Evolutionary conservation across 768 basidiomycete species (phyloP), one percentile per base, ranked within the genome.

Genomic region (Kwoniella dendrophila): DNA sequence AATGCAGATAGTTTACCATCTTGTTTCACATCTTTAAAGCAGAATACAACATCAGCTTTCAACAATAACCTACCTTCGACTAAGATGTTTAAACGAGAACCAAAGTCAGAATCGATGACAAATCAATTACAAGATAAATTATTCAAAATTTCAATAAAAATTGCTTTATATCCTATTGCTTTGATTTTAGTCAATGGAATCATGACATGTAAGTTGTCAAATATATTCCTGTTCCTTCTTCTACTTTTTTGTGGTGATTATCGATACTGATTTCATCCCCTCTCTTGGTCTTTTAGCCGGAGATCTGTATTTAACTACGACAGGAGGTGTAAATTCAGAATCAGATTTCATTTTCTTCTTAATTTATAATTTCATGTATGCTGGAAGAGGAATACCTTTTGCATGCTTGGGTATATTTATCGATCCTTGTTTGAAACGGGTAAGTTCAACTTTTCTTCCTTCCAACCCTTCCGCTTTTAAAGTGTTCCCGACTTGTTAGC

Each of bases 131-230:
- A 71, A 26, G 63, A 56, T 45, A 26, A 43, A 32, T 60, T 71
- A 29, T 26, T 71, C 29, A 41, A 40, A 50, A 71, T 68, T 32
- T 63, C 69, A 2, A 44, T 63, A 40, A 54, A 44, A 32, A 68
- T 71, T 47, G 50, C 64, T 5, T 24, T 66, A n/a, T 71, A 66
- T 41, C 69, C 69, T 7, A 58, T 68, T 1, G 34, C 61, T 0
- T 38, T 71, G 11, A 66, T 71, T 51, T 20, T 71, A 11, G 66
- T 68, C 29, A 71, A 68, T 47, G 67, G 63, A 4, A 56, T 71
- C 24, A 62, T 70, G 36, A 64, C 62, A 4, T 55, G 68, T 70
- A 20, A 58, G 62, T 47, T 1, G n/a, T n/a, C 0, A 14, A 26
- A 45, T 56, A 8, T n/a, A 11, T 2, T 29, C 10, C 26, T 20